Conservation (phyloP, 768 basidiomycete species). For the Lentinula lateritia region DNA sequence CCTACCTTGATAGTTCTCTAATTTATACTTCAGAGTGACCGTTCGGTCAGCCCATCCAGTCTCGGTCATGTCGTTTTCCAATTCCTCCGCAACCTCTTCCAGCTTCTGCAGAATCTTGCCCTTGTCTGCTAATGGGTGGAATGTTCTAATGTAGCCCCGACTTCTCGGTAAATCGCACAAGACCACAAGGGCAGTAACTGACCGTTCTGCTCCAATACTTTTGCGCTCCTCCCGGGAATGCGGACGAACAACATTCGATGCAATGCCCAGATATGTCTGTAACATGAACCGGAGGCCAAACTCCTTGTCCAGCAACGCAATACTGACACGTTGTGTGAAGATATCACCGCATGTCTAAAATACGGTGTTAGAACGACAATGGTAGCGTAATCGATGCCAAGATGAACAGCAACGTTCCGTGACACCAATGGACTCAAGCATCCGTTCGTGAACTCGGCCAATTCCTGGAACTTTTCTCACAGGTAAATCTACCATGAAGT, state of each 20-base stretch:
- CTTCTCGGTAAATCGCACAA: background rate
- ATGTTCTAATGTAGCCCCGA: constrained; percentile 49
- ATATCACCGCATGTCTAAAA: constrained; percentile 87
- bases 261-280: constrained; percentile 79
- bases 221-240: constrained; percentile 77
- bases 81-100: constrained; percentile 72
- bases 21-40: constrained; percentile 89
- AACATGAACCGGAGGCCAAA: constrained; percentile 76
- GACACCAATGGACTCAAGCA: constrained; percentile 83
- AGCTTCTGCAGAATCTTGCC: constrained; percentile 70
- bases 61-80: constrained; percentile 75
- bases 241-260: constrained; percentile 77
- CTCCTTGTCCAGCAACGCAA: constrained; percentile 84
- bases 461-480: constrained; percentile 88
- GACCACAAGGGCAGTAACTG: background rate
- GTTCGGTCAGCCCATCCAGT: constrained; percentile 84
- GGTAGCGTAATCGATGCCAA: background rate
- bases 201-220: constrained; percentile 91
- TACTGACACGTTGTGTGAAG: constrained; percentile 60
- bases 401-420: constrained; percentile 41
- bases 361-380: background rate
- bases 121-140: constrained; percentile 59
- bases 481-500: constrained; percentile 76
- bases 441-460: constrained; percentile 84
- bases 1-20: constrained; percentile 80